Conservation (phyloP, 164 flowering plant species). For the Stephania japonica region DNA sequence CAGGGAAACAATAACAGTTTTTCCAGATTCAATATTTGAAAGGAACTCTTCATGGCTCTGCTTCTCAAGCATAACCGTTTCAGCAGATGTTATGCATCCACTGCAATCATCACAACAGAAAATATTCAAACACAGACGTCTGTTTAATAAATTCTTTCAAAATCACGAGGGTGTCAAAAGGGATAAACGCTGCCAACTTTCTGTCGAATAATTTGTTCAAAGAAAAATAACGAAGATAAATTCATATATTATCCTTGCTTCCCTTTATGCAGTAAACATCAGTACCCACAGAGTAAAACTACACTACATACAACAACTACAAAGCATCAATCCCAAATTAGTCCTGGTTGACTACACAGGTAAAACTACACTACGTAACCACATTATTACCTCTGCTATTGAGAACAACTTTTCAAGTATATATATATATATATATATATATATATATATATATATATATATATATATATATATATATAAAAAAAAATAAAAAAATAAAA, state of each 20-base stretch:
- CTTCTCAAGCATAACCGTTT: constrained; percentile 95
- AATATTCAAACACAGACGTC: background rate
- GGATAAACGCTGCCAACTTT: background rate
- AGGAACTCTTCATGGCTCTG: constrained; percentile 91
- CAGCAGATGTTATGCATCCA: constrained; percentile 95
- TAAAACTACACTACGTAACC: background rate
- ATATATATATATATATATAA: too few species aligned
- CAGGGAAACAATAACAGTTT: constrained; percentile 68
- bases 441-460: too few species aligned
- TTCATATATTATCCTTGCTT: background rate
- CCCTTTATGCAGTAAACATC: background rate
- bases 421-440: too few species aligned
- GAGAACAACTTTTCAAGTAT: background rate
- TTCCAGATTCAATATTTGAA: constrained; percentile 54
- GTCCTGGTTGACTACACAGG: too few species aligned
- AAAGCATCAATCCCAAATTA: too few species aligned
- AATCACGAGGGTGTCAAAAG: background rate
- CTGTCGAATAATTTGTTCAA: background rate
- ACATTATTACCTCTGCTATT: background rate
- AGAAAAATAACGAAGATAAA: background rate
- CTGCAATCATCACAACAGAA: constrained; percentile 35
- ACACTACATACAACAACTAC: background rate
- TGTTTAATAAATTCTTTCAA: background rate
- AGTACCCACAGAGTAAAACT: background rate
- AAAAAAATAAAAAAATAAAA: background rate